phyloP scores from a whole-genome alignment of 2,329 filamentous ascomycete species.

The Ciborinia camelliae region DNA sequence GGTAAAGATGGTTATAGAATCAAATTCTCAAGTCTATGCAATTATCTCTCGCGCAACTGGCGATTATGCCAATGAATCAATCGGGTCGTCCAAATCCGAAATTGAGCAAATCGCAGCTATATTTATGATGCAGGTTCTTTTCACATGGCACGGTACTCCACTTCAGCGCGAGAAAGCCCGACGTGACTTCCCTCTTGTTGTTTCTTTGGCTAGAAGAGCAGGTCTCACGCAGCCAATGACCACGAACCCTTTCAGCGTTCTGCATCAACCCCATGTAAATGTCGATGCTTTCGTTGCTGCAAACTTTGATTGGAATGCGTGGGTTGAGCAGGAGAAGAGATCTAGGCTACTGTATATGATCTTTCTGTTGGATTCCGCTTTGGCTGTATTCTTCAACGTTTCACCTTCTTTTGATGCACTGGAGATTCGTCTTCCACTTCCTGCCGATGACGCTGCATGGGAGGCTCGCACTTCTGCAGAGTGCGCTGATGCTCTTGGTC shows the following conservation, averaged over 20 bases:
- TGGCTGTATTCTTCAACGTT: constrained; percentile 70
- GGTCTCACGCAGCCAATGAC: constrained; percentile 54
- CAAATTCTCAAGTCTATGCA: constrained; percentile 51
- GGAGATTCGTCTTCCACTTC: constrained; percentile 65
- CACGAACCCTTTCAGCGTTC: constrained; percentile 51
- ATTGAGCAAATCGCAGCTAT: constrained; percentile 68
- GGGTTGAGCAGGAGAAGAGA: constrained; percentile 70
- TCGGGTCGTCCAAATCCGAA: constrained; percentile 42
- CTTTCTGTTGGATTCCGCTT: constrained; percentile 60
- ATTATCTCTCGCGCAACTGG: constrained; percentile 43
- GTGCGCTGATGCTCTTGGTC: constrained; percentile 63
- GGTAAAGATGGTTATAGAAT: constrained; percentile 56
- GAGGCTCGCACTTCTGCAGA: constrained; percentile 57
- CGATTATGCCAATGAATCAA: constrained; percentile 41
- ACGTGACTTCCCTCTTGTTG: constrained; percentile 55
- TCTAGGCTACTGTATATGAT: constrained; percentile 63
- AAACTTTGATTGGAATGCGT: constrained; percentile 61
- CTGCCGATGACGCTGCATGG: constrained; percentile 71
- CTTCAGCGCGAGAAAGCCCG: constrained; percentile 62
- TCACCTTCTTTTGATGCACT: constrained; percentile 59
- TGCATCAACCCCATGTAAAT: constrained; percentile 56
- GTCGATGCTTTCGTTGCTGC: constrained; percentile 46
- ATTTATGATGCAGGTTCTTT: constrained; percentile 57
- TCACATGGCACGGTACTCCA: constrained; percentile 68
- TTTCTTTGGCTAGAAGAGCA: constrained; percentile 54